Evolutionary conservation across 345 rosid species (phyloP), one percentile per base, ranked within the genome.

Genomic region (Carallia pectinifolia): DNA sequence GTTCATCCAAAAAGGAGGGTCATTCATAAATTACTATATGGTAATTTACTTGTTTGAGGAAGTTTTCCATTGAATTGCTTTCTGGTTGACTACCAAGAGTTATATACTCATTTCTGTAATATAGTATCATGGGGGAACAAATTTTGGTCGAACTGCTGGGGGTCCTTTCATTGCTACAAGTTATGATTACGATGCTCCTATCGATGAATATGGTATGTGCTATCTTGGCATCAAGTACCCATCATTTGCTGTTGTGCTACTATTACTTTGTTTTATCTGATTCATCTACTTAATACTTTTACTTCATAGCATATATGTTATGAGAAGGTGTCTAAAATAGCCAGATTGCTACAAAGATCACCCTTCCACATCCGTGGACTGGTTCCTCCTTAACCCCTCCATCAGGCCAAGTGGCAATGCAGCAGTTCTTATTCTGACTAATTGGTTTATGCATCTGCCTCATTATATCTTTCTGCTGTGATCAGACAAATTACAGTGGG

Each of bases 81-180:
- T n/a, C 7, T 58, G 59, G 31, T 75, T 60, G 64, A 47, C 68
- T 72, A 9, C 23, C 30, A 37, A 76, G 36, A 56, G 64, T 81
- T 30, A 73, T 67, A 58, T 66, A 29, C 39, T 53, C 61, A 13
- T 44, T 55, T 62, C 67, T 56, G 56, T 79, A 64, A 6, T 70
- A 62, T 62, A 62, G 99, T 92, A 90, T 77, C 98, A 96, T 13
- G 98, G 99, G 18, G 99, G 99, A 79, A 96, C 99, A 61, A 96
- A 96, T 81, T 96, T 96, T 72, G 99, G 98, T 54, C 85, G 99
- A 17, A 96, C 99, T 73, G 98, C 99, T 64, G 99, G 99, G 70
- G 99, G 99, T 80, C 99, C 99, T n/a, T 96, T 96, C 82, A 96
- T 96, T 66, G 89, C 98, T 60, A 88, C 98, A 5, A 92, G 91